Conservation (phyloP, 768 basidiomycete species). For the Agrocybe praecox region DNA sequence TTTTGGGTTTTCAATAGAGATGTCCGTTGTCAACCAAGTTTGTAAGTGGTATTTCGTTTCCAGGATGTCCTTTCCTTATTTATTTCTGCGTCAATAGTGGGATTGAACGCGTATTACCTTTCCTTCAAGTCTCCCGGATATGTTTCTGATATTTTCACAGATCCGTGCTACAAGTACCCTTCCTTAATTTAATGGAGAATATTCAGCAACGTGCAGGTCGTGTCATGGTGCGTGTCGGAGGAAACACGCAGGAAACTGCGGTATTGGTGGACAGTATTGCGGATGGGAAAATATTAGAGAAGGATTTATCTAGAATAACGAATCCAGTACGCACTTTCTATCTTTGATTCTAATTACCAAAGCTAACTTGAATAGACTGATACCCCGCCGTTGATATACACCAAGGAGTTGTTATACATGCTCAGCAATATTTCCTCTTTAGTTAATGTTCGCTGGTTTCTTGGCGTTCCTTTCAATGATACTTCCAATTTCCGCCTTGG, state of each 20-base stretch:
- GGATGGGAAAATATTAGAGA: conserved; percentile 52
- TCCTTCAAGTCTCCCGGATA: background rate
- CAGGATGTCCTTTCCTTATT: background rate
- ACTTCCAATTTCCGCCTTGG: conserved; percentile 52
- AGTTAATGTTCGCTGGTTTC: conserved; percentile 68
- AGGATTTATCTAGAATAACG: conserved; percentile 33
- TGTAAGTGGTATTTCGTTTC: conserved; percentile 35
- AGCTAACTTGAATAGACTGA: conserved; percentile 43
- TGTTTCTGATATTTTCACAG: conserved; percentile 32
- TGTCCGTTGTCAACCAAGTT: conserved; percentile 61
- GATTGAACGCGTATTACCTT: conserved; percentile 48
- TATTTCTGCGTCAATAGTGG: conserved; percentile 33
- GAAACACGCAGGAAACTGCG: conserved; percentile 79
- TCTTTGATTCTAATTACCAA: background rate
- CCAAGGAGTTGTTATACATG: conserved; percentile 66
- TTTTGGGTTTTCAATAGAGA: conserved; percentile 64
- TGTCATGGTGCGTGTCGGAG: conserved; percentile 72
- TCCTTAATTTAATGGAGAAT: conserved; percentile 81
- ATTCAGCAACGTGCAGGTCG: conserved; percentile 64
- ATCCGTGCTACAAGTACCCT: conserved; percentile 55
- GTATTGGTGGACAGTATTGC: conserved; percentile 49
- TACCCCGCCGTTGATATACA: conserved; percentile 70
- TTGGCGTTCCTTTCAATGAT: conserved; percentile 72
- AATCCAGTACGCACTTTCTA: conserved; percentile 41
- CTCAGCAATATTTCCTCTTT: conserved; percentile 63